Base-by-base conservation (phyloP, 2,329 filamentous ascomycete genomes). In the Purpureocillium lavendulum region DNA sequence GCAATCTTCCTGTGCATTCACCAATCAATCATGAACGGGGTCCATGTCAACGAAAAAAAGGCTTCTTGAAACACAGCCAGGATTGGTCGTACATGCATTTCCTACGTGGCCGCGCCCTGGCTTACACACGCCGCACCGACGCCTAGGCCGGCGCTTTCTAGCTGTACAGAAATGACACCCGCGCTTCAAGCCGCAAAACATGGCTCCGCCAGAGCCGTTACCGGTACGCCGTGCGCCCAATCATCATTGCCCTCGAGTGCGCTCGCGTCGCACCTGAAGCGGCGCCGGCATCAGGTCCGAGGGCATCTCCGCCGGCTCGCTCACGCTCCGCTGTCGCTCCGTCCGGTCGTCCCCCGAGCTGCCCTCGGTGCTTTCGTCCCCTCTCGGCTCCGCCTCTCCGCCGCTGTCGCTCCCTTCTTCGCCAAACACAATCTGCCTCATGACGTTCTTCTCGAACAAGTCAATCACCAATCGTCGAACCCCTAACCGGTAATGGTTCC, bases 391-490 rank as follows among this genome's bases (percentile, higher is more conserved):
- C 14, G 56, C 56, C 10, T 63, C 61, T 29, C 56, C 60, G 28
- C 56, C 61, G 38, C 87, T 84, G 39, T 86, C 82, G 15, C 86
- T 83, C 37, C 84, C 82, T 9, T 64, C 63, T 15, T 61, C 63
- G 15, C 84, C 83, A 42, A 94, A 80, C 11, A 98, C 84, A 44
- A 96, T 85, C 48, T 79, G 77, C 46, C 88, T 73, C 62, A 97
- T 72, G 33, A 97, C 86, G 43, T 77, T 82, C 62, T 90, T 92
- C 54, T 97, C 90, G 53, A 98, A 98, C 16, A 98, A 66, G 56
- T 97, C 92, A 43, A 97, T 81, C 29, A 95, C 84, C 63, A 95
- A 89, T 34, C 90, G 82, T 45, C 90, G 83, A 21, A 94, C 84
- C 1, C 82, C 83, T 2, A 98, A 73, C 16, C 88, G 78, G 61